Base-by-base conservation (phyloP, 1,284 basidiomycete species). In the Microbotryum saponariae region DNA sequence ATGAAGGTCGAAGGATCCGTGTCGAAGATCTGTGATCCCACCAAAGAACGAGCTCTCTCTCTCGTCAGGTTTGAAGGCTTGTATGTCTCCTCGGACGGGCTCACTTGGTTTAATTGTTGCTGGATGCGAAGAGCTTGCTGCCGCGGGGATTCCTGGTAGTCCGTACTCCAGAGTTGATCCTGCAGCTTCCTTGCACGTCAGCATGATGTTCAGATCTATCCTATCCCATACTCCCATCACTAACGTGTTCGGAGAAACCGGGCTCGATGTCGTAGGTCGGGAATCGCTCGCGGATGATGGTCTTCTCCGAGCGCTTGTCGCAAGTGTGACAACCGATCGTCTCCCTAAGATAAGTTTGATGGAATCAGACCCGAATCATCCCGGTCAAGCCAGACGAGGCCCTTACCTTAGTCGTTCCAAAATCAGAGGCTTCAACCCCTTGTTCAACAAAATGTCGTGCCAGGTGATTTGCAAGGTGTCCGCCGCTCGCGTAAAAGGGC, bases 401-500 rank as follows among this genome's bases (percentile, higher is more conserved):
- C 21, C 59, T 23, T 37, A 63, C 66, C 66, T 46, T 44, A 71
- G 60, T 25, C 59, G 58, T 56, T 85, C 84, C n/a, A 82, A 68
- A 37, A 85, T 76, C 7, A 77, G 67, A 2, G 79, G 77, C 37
- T 70, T 65, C 61, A 70, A 76, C 2, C 47, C 50, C 25, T 58
- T 56, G 48, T 73, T 23, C 66, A 68, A 58, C 54, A 77, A 60
- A 25, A 79, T 55, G 4, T 78, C 80, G 1, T 77, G 78, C 73
- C 89, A 90, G 0, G 83, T 85, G 58, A 85, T 77, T 51, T 81
- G 73, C 68, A 84, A 79, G 0, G 90, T 93, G 58, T 81, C 79
- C 54, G 87, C 77, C 0, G 89, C 86, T 9, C 90, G 80, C 8
- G 81, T 83, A 59, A 91, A 76, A 1, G 90, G 89, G 59, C 86